Evolutionary conservation across 208 protist species (phyloP), one percentile per base, ranked within the genome.

Genomic region (Borovskyia barvae): DNA sequence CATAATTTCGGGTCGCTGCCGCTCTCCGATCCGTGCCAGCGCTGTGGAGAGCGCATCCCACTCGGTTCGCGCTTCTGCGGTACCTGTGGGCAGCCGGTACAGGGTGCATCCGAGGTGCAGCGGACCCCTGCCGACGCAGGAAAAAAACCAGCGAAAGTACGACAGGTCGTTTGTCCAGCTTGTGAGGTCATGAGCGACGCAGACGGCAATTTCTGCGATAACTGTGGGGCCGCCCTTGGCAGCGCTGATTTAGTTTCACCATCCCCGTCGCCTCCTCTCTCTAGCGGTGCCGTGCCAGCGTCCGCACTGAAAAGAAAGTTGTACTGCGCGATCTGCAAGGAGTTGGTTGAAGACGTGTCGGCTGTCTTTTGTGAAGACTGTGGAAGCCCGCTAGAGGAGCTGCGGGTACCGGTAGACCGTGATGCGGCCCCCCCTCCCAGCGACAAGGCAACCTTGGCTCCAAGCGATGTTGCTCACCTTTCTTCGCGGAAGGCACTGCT

Each of bases 171-270:
- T 12, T 92, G 88, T 49, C 80, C 82, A 6, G 82, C 78, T 17
- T 92, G 88, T 62, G 47, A 82, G 56, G 82, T 75, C 1, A 29
- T 90, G 36, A 90, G 80, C 58, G 82, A 87, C 59, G 85, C 72
- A 5, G 89, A 92, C 71, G 82, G 77, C 32, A 91, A 93, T 68
- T 91, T 93, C 56, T 91, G 89, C 47, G 85, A 91, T 58, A 90
- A 89, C 65, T 92, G 85, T 72, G 89, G 85, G 37, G 89, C 75
- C 3, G 83, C 74, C 1, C 53, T 92, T 9, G 82, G 78, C n/a
- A 73, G 79, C 36, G 58, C 56, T 12, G 80, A 80, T 24, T 25
- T 53, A 9, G 26, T 15, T 17, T 50, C 47, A 5, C 15, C 55
- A 19, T 15, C 39, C 8, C 30, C n/a, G 24, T 33, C 12, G 19